A percentile compares a stretch with the other conserved stretches of the same genome.
Evolutionary conservation across 306 rosid species (phyloP).

Genomic region (Phaseolus lunatus): DNA sequence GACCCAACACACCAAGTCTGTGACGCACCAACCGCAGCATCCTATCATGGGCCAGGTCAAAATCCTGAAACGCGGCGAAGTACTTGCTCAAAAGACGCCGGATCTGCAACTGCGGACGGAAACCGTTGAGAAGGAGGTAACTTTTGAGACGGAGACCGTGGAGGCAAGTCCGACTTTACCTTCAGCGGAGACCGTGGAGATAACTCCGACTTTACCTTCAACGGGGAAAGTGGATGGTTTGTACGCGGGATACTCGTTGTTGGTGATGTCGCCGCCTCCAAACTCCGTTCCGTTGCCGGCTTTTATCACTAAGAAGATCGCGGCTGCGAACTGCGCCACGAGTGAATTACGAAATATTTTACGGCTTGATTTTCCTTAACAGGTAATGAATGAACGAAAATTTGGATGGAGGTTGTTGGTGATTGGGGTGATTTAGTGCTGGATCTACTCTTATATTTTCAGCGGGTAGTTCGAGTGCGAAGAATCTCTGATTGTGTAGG

Average conservation of each 20-base stretch:
- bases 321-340: conserved; percentile 41
- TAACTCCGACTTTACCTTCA: neutral
- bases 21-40: neutral
- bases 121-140: neutral
- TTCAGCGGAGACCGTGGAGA: neutral
- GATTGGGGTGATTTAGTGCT: conserved; percentile 39
- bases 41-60: conserved; percentile 50
- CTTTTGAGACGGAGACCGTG: neutral
- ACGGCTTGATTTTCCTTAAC: conserved; percentile 38
- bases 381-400: neutral
- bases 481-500: conserved; percentile 24
- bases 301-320: conserved; percentile 49
- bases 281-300: conserved; percentile 64
- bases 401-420: conserved; percentile 35
- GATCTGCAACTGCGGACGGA: neutral
- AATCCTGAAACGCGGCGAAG: conserved; percentile 58
- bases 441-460: conserved; percentile 64
- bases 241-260: conserved; percentile 57
- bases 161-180: neutral
- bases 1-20: conserved; percentile 20
- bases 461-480: conserved; percentile 44
- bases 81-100: neutral
- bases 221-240: conserved; percentile 2
- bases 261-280: conserved; percentile 58
- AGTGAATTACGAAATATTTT: conserved; percentile 49